A percentile compares a stretch with the other conserved stretches of the same genome.
Evolutionary conservation across 1,284 basidiomycete genomes (phyloP).

Genomic region (Marasmius tenuissimus): DNA sequence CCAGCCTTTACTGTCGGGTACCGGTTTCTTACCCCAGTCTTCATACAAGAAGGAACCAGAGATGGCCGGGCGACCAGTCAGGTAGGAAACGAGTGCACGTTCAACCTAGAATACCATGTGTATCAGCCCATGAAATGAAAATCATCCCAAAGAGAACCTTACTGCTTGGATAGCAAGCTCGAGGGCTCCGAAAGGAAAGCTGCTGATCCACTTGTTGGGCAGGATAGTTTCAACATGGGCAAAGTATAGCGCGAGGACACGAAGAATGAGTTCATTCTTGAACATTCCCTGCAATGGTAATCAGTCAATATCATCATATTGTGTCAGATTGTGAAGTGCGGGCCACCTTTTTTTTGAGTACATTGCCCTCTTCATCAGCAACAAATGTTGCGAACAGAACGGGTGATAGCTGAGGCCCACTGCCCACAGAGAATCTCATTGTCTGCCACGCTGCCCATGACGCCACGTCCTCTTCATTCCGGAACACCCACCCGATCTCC

Average conservation of each 20-base stretch:
- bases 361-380: neutral
- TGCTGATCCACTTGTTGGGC: neutral
- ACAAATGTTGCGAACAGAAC: neutral
- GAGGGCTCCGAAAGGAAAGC: neutral
- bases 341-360: neutral
- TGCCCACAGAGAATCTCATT: neutral
- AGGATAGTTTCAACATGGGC: neutral
- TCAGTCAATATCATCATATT: no score
- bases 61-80: neutral
- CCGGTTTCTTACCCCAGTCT: neutral
- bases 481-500: neutral
- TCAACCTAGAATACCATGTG: neutral
- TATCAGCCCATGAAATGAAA: no score
- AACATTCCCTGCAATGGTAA: neutral
- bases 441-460: neutral
- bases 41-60: neutral
- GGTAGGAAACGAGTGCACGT: neutral
- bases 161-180: neutral
- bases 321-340: neutral
- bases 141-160: neutral
- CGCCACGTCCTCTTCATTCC: neutral
- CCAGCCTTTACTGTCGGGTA: neutral
- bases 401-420: neutral
- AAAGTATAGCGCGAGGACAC: neutral
- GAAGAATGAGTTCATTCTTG: neutral